Conservation (phyloP, 2,329 filamentous ascomycete genomes). For the Trichoderma koningii region DNA sequence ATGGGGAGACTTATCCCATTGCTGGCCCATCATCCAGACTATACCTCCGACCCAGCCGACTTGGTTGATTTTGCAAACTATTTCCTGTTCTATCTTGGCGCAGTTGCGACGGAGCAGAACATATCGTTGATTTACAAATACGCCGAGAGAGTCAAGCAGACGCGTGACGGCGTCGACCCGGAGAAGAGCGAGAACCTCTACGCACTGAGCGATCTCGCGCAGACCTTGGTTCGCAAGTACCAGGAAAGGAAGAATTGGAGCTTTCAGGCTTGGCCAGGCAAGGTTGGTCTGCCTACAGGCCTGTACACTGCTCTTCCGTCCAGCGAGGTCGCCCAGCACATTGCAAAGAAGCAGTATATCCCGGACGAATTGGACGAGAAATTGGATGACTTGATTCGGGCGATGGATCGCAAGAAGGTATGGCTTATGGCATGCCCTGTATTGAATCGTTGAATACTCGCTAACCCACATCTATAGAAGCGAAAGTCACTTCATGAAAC, state of each 20-base stretch:
- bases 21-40: constrained; percentile 92
- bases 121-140: constrained; percentile 88
- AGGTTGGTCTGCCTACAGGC: constrained; percentile 76
- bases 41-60: constrained; percentile 65
- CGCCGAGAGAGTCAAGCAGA: constrained; percentile 89
- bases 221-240: constrained; percentile 79
- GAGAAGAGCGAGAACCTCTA: constrained; percentile 74
- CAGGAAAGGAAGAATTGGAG: constrained; percentile 84
- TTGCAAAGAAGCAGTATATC: constrained; percentile 83
- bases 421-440: neutral
- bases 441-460: no score
- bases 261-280: constrained; percentile 79
- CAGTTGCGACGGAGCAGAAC: constrained; percentile 83
- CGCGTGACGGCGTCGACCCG: constrained; percentile 73
- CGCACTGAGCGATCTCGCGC: constrained; percentile 82
- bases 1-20: constrained; percentile 84
- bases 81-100: constrained; percentile 82
- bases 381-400: constrained; percentile 67
- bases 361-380: constrained; percentile 74
- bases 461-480: constrained; percentile 47
- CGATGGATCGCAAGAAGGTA: constrained; percentile 73
- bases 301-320: constrained; percentile 75
- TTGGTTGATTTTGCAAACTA: constrained; percentile 84
- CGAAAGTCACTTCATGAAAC: constrained; percentile 57
- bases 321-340: constrained; percentile 77